phyloP scores from a whole-genome alignment of 495 filamentous ascomycete species.

The Lentithecium fluviatile region DNA sequence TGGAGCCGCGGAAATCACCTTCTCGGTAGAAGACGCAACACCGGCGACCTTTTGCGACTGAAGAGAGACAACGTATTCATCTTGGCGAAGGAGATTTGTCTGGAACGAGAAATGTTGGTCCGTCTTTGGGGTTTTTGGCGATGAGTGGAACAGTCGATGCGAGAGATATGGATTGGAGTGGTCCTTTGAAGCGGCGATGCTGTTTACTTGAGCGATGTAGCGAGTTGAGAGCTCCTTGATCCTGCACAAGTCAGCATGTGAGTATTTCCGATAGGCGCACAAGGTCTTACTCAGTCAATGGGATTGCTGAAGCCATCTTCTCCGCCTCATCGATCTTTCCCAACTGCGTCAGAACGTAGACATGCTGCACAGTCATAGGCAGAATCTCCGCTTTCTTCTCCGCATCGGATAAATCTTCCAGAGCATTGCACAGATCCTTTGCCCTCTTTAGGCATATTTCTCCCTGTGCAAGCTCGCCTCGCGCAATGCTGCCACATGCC shows the following conservation, averaged over 20 bases:
- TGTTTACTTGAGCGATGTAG: constrained; percentile 77
- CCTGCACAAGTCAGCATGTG: constrained; percentile 49
- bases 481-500: constrained; percentile 80
- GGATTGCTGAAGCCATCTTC: constrained; percentile 62
- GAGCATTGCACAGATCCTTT: constrained; percentile 75
- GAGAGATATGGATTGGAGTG: constrained; percentile 73
- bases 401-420: constrained; percentile 78
- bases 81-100: constrained; percentile 61
- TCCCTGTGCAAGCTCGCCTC: constrained; percentile 71
- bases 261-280: neutral
- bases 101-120: constrained; percentile 81
- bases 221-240: constrained; percentile 76
- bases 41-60: constrained; percentile 74
- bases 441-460: constrained; percentile 80
- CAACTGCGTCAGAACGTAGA: constrained; percentile 71
- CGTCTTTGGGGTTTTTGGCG: constrained; percentile 57
- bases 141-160: constrained; percentile 63
- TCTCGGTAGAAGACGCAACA: constrained; percentile 64
- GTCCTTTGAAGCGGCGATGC: constrained; percentile 57
- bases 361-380: constrained; percentile 82
- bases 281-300: constrained; percentile 57
- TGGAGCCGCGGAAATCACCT: constrained; percentile 53
- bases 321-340: constrained; percentile 74
- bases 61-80: constrained; percentile 72
- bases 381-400: constrained; percentile 81